phyloP scores from a whole-genome alignment of 371 early-diverging fungal genomes.

The Mortierella sp. region DNA sequence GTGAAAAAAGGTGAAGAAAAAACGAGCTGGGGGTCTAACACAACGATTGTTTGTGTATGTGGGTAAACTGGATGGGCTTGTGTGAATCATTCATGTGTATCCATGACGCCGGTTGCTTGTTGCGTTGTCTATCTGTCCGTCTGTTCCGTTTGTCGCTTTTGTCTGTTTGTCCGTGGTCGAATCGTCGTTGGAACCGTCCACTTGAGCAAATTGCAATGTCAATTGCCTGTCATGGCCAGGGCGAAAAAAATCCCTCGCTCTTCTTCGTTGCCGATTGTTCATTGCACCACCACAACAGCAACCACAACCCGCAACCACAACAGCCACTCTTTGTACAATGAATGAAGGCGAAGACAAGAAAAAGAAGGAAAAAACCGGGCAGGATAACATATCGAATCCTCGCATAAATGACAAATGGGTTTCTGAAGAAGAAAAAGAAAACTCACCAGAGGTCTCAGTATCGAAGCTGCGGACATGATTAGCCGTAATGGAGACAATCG shows the following conservation, averaged over 20 bases:
- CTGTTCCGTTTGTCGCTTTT: background rate
- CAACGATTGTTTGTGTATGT: background rate
- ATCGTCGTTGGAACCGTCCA: background rate
- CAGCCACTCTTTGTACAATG: background rate
- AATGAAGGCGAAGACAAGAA: background rate
- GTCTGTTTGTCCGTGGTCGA: background rate
- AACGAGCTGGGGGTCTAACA: background rate
- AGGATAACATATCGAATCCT: background rate
- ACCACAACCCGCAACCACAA: background rate
- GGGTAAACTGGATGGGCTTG: background rate
- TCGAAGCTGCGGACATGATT: conserved; percentile 89
- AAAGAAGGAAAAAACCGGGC: background rate
- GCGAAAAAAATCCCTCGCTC: too few relatives aligned
- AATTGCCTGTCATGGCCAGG: background rate
- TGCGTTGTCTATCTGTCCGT: too few relatives aligned
- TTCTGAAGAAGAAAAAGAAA: conserved; percentile 1
- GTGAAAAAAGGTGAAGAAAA: background rate
- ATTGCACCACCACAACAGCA: background rate
- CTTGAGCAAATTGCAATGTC: background rate
- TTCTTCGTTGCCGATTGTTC: background rate
- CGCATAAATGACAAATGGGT: background rate
- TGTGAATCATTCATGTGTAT: background rate
- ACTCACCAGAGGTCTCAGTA: conserved; percentile 85
- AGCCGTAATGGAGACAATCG: conserved; percentile 90
- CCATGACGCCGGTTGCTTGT: conserved; percentile 3